Base-by-base conservation (phyloP, 1,139 yeast genomes). In the Maudiozyma humilis region DNA sequence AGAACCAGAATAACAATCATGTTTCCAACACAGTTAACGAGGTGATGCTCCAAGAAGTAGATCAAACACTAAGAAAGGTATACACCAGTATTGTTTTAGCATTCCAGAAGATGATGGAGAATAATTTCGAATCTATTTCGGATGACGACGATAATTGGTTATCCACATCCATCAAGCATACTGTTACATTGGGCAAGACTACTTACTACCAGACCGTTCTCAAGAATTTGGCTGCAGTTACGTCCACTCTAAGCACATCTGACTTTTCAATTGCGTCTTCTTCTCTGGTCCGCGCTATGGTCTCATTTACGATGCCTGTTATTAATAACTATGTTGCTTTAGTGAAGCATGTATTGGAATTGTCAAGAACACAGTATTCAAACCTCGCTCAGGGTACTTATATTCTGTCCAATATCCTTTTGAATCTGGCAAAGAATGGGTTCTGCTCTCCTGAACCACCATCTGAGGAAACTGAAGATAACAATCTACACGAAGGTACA, bases 391-490 rank as follows among this genome's bases (percentile, higher is more conserved):
- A 77, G 52, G 81, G 89, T 6, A 71, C 87, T 0, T 82, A 68
- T 55, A 68, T 76, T 33, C 66, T 89, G 43, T 59, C 82, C n/a
- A 65, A 72, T 3, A 60, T 79, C 12, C 69, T 91, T 36, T 68
- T 73, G 48, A 72, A 73, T 7, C 66, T 93, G 36, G 79, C 95
- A 0, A 76, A 77, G n/a, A 76, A 82, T 46, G 99, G 99, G 0
- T 89, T 89, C 73, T 93, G 99, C 60, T 77, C 94, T 2, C 98
- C 98, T 23, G 82, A 83, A 56, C 80, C 84, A 17, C 84, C 89
- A 13, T 69, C 74, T 20, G 91, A 85, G 43, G 76, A 78, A 44
- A 74, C 78, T 48, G 77, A 79, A 16, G 73, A 75, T 47, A 78
- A 78, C 40, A 79, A 83, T 55, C 56, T 81, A 59, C 82, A 81